Base-by-base conservation (phyloP, 2,329 filamentous ascomycete genomes). In the Talaromyces sp. region DNA sequence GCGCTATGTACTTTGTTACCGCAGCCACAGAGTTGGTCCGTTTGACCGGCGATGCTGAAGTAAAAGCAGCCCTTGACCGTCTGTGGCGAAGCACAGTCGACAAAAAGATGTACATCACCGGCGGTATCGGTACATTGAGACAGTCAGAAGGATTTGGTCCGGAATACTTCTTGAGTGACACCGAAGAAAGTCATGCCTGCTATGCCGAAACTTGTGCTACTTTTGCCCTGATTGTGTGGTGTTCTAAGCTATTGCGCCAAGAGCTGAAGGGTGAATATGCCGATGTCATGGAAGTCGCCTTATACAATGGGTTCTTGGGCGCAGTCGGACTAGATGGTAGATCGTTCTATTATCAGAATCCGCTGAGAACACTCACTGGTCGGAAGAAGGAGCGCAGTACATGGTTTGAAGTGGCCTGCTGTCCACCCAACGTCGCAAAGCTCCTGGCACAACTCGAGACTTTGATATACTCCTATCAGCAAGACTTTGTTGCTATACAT, bases 101-200 rank as follows among this genome's bases (percentile, higher is more conserved):
- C 44, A 80, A 79, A 62, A 88, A 87, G 69, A 85, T 87, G 81
- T 88, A 86, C 63, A 69, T 86, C 16, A 88, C 86, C 0, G 86
- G 85, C 1, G 85, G 84, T 0, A 82, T 88, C 57, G 86, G 86
- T 0, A 81, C 77, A 0, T 79, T 84, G 44, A 77, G 81, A 66
- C 82, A 86, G 68, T 85, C 82, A 82, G 82, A 87, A 70, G 84
- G 85, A 3, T 87, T 88, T 68, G 84, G 84, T 0, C 76, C 81
- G 44, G 80, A 85, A 64, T 85, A 86, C 67, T 85, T 85, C 69
- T 74, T 87, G 5, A 84, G 84, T 0, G 83, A 86, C 46, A 77
- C 81, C 1, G 83, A 82, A 0, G 85, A 86, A 63, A 84, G 86
- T 64, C 84, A 85, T 3, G 85, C 84, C 1, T 87, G 85, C 67